These are phyloP conservation scores for Fusarium brachygibbosum DNA, from an alignment of 2,329 filamentous ascomycete genomes.

Conservation along the genomic window DNA sequence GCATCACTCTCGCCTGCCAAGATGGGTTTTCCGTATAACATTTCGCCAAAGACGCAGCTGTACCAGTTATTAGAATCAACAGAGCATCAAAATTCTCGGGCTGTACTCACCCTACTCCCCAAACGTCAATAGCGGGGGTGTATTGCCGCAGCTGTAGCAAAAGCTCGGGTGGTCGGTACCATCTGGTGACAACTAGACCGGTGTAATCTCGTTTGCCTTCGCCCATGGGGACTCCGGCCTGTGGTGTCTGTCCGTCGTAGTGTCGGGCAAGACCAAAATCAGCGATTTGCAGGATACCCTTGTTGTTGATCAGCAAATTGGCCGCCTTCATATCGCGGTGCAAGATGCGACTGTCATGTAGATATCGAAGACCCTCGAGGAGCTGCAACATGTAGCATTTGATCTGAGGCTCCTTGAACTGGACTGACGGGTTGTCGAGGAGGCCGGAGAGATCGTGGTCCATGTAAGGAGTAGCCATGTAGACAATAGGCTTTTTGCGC, in stretches of 20 bases:
- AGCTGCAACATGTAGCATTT: conserved; percentile 98
- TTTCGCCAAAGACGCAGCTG: conserved; percentile 98
- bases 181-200: conserved; percentile 94
- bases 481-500: conserved; percentile 87
- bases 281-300: conserved; percentile 92
- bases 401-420: conserved; percentile 89
- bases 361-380: conserved; percentile 87
- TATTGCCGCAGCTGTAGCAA: conserved; percentile 89
- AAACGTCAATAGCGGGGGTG: conserved; percentile 98
- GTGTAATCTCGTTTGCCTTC: conserved; percentile 93
- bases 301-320: conserved; percentile 95
- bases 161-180: conserved; percentile 96
- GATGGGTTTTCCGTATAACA: conserved; percentile 95
- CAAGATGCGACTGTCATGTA: conserved; percentile 90
- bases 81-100: not conserved
- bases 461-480: conserved; percentile 99
- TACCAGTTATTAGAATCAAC: conserved; percentile 39
- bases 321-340: conserved; percentile 99
- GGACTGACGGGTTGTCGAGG: conserved; percentile 92
- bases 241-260: conserved; percentile 87
- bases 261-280: conserved; percentile 96
- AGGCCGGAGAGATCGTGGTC: conserved; percentile 98
- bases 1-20: conserved; percentile 88
- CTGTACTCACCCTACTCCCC: conserved; percentile 87
- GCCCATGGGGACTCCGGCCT: conserved; percentile 82